Conservation (phyloP, 768 basidiomycete genomes). For the Lanmaoa pseudosensibilis region DNA sequence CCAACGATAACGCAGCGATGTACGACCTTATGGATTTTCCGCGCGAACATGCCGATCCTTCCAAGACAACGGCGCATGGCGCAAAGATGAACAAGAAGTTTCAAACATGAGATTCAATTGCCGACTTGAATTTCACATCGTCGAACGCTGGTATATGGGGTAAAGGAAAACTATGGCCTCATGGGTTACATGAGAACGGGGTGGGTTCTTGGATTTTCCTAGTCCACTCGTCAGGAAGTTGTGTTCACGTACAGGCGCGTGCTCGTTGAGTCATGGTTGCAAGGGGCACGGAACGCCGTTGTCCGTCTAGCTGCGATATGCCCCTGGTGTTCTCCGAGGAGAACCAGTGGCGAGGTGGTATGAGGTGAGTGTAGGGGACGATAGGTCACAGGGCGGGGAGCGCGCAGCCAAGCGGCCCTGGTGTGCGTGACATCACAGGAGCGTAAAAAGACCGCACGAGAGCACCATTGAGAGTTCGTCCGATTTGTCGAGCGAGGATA, state of each 20-base stretch:
- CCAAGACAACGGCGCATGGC: too few species aligned
- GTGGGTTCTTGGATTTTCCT: not conserved
- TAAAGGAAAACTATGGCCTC: not conserved
- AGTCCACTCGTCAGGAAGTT: not conserved
- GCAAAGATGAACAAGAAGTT: not conserved
- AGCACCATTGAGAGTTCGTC: too few species aligned
- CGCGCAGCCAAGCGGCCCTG: too few species aligned
- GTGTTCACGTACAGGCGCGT: not conserved
- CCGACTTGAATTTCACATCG: conserved; percentile 1
- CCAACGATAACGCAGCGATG: not conserved
- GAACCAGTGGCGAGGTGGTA: not conserved
- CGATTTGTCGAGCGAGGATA: too few species aligned
- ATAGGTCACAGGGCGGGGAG: too few species aligned
- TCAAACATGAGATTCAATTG: not conserved
- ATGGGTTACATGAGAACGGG: not conserved
- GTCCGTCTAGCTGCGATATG: not conserved
- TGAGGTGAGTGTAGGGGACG: too few species aligned
- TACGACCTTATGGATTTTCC: not conserved
- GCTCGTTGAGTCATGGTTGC: not conserved
- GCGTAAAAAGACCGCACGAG: not conserved
- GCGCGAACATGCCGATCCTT: not conserved
- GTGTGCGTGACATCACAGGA: not conserved
- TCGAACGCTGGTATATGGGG: not conserved
- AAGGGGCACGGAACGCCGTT: not conserved
- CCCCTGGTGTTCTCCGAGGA: not conserved